Percentiles rank a stretch among this genome's conserved stretches.
Evolutionary conservation across 306 rosid species (phyloP).

Genomic region (Trifolium fragiferum): DNA sequence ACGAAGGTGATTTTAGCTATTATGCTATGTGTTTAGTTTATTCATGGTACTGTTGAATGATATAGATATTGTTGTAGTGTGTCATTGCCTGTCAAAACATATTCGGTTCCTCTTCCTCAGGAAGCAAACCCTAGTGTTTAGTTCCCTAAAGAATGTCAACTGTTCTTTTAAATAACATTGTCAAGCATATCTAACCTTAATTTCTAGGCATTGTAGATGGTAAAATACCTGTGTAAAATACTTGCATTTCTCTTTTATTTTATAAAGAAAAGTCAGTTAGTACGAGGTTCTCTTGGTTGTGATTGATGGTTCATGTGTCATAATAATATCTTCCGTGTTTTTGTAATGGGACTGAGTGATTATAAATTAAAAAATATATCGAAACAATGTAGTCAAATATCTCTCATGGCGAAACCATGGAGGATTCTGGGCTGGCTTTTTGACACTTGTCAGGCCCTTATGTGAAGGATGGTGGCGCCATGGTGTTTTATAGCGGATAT

Average conservation of each 20-base stretch:
- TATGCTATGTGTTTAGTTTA: neutral
- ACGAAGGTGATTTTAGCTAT: constrained; percentile 61
- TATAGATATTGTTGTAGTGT: neutral
- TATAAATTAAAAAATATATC: no score
- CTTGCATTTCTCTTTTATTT: neutral
- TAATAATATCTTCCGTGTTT: no score
- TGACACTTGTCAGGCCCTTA: no score
- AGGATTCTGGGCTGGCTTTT: neutral
- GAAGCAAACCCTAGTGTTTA: neutral
- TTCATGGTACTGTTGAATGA: neutral
- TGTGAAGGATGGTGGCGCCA: no score
- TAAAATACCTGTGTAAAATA: neutral
- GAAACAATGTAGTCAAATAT: neutral
- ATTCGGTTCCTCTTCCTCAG: neutral
- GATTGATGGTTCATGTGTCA: neutral
- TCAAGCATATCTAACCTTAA: neutral
- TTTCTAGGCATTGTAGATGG: neutral
- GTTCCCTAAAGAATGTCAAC: neutral
- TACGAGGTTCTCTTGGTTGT: neutral
- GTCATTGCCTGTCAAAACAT: neutral
- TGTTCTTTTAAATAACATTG: neutral
- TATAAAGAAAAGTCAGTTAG: no score
- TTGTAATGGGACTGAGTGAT: no score
- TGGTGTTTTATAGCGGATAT: no score
- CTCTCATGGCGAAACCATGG: neutral